phyloP scores from a whole-genome alignment of 2,329 filamentous ascomycete genomes.

The Cordyceps cicadae region DNA sequence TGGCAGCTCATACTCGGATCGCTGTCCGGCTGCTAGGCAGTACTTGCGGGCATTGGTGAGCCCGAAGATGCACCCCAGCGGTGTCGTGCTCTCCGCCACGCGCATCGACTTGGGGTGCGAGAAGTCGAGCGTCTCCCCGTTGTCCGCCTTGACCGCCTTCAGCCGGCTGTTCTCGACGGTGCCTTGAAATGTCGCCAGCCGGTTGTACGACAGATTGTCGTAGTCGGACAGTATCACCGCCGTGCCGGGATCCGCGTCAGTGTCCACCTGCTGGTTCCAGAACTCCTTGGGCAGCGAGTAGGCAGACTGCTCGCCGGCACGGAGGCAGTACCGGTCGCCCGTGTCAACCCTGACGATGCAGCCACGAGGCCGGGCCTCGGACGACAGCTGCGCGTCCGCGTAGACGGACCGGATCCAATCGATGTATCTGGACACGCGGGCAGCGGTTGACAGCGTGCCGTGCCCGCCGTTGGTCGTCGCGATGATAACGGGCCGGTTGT shows the following conservation, averaged over 20 bases:
- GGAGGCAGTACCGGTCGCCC: background rate
- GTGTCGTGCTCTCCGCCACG: background rate
- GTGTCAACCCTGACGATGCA: background rate
- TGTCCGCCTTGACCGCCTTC: background rate
- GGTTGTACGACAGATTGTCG: background rate
- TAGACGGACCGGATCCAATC: background rate
- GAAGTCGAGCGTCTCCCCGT: background rate
- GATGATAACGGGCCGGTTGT: background rate
- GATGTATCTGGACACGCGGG: background rate
- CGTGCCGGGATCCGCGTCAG: background rate
- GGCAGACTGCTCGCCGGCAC: background rate
- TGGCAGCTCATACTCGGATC: too few species aligned
- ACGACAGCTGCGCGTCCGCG: background rate
- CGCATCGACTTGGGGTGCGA: background rate
- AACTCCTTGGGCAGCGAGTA: background rate
- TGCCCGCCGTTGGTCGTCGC: background rate
- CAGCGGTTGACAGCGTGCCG: background rate
- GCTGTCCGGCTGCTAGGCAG: background rate
- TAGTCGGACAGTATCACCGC: background rate
- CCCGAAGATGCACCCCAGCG: background rate
- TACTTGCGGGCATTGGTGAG: background rate
- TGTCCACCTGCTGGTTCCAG: background rate
- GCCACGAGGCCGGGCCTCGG: background rate
- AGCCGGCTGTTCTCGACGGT: background rate
- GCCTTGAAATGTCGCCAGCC: background rate